Base-by-base conservation (phyloP, 345 rosid species). In the Garcia nutans region DNA sequence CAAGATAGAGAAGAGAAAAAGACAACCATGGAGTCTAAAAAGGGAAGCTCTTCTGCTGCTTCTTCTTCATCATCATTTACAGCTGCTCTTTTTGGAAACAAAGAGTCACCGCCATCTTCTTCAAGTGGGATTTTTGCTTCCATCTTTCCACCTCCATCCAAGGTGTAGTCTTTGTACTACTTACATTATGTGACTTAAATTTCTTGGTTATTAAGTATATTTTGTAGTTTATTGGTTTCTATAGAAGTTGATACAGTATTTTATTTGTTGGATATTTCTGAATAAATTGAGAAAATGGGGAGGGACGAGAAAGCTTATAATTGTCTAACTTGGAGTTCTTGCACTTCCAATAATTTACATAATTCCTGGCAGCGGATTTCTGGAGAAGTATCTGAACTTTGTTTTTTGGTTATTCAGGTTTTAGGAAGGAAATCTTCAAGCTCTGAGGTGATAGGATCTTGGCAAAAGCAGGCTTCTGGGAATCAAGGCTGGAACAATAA, bases 51-150 rank as follows among this genome's bases (percentile, higher is more conserved):
- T 70, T 82, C 84, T 62, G 71, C 88, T 62, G 70, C 86, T 73
- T 81, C 82, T 57, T 76, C 89, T 65, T 74, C 90, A 58, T 85
- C 89, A 55, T 90, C 89, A 5, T 86, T 88, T 70, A 82, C 89
- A 9, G 74, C 89, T 77, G 86, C 90, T 66, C 89, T 93, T 70
- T 93, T 89, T 74, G 92, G 96, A 77, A 80, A 79, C 79, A 93
- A 85, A 82, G 88, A 90, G 66, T 73, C 87, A 41, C 77, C 86
- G 28, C 80, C 90, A 6, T 26, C 83, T 16, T 69, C 92, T 12
- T 82, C 92, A 19, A 59, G 89, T n/a, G 86, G 93, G 65, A 83
- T 73, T 65, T 86, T 92, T 58, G 84, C 85, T 56, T 88, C 97
- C 56, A 89, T 93, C 65, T 89, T 92, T 67, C 82, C 92, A 69